These are phyloP conservation scores for Trypanosoma lewisi DNA, from an alignment of 208 protist species.

Conservation along the genomic window DNA sequence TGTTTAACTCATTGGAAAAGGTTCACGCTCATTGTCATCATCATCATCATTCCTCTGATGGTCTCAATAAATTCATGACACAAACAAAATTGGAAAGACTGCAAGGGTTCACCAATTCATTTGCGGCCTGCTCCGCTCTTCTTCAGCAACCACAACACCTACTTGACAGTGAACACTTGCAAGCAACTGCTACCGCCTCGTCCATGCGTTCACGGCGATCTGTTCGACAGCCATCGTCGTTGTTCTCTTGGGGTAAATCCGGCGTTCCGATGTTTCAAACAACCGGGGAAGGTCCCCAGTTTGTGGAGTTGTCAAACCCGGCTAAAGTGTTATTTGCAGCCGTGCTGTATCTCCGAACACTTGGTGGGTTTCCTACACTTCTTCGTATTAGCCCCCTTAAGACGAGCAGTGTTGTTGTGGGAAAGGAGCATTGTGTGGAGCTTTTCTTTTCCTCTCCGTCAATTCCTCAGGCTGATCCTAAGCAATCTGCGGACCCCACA, in stretches of 20 bases:
- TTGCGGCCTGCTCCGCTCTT: conserved; percentile 25
- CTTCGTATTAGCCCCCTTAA: conserved; percentile 65
- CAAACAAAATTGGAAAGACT: neutral
- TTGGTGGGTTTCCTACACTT: conserved; percentile 80
- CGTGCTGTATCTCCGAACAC: conserved; percentile 68
- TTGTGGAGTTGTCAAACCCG: conserved; percentile 51
- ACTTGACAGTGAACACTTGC: conserved; percentile 13
- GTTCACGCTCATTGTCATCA: neutral
- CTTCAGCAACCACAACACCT: conserved; percentile 20
- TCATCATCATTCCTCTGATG: neutral
- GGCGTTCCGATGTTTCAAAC: neutral
- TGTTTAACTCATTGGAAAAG: conserved; percentile 10
- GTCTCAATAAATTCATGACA: neutral
- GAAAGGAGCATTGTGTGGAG: conserved; percentile 83
- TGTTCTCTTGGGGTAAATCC: neutral
- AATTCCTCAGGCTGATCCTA: conserved; percentile 7
- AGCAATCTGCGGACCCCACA: neutral
- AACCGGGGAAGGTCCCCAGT: neutral
- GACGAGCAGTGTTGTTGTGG: conserved; percentile 54
- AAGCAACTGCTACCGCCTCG: neutral
- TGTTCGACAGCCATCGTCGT: neutral
- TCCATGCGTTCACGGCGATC: neutral
- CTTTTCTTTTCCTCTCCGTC: conserved; percentile 59
- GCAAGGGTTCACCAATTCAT: conserved; percentile 2
- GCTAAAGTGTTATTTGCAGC: conserved; percentile 70